Conservation (phyloP, 441 rosid genomes). For the Dalechampia spathulata region DNA sequence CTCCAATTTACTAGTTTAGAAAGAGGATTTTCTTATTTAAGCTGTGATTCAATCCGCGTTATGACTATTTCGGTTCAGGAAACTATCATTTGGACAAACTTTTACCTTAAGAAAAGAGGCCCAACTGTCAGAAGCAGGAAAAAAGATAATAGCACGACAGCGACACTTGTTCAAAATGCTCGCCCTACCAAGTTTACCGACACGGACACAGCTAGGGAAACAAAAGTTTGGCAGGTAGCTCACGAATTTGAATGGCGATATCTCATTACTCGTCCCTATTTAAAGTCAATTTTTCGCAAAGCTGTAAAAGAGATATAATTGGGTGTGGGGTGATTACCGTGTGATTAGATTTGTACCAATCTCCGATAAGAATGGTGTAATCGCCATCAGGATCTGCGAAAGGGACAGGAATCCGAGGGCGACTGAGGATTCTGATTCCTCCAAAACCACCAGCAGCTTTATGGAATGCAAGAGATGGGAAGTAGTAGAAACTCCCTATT, state of each 20-base stretch:
- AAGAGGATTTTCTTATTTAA: too few relatives aligned
- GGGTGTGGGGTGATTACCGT: constrained; percentile 36
- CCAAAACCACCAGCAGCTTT: constrained; percentile 95
- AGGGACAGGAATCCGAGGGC: constrained; percentile 85
- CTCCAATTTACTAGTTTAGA: too few relatives aligned
- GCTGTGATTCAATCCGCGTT: too few relatives aligned
- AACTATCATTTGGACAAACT: too few relatives aligned
- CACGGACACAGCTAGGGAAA: neutral
- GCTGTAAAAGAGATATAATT: too few relatives aligned
- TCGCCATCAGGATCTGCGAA: constrained; percentile 74
- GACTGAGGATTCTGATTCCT: constrained; percentile 74
- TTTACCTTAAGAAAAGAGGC: neutral
- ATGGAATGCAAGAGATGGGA: constrained; percentile 87
- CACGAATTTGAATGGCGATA: neutral
- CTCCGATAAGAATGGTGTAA: constrained; percentile 79
- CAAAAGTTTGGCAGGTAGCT: neutral
- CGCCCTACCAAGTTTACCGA: neutral
- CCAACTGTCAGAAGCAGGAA: neutral
- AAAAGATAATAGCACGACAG: neutral
- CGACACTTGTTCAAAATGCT: neutral
- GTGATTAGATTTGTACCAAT: constrained; percentile 80
- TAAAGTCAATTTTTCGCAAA: neutral
- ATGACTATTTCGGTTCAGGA: too few relatives aligned
- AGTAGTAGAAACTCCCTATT: constrained; percentile 87
- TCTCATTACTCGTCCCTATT: neutral